Conservation (phyloP, 1,139 yeast species). For the Zhuliangozyma blackwelliae region DNA sequence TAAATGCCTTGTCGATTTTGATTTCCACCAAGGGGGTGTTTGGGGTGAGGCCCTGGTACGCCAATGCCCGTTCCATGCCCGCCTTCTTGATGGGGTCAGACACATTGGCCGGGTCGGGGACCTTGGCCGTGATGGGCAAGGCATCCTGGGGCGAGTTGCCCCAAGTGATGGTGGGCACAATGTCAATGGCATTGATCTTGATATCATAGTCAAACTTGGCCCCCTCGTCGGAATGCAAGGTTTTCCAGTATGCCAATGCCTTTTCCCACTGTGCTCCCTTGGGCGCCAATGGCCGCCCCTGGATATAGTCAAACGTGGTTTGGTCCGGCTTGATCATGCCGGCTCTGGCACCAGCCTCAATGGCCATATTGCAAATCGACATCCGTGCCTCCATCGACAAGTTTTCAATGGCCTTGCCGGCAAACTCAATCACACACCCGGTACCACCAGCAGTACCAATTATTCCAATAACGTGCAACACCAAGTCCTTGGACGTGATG, state of each 20-base stretch:
- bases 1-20: constrained; percentile 84
- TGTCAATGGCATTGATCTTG: constrained; percentile 74
- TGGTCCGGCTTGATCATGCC: constrained; percentile 98
- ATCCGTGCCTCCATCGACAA: constrained; percentile 98
- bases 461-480: constrained; percentile 89
- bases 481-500: constrained; percentile 91
- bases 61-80: constrained; percentile 86
- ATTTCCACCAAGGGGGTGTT: constrained; percentile 75
- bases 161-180: constrained; percentile 97
- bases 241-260: constrained; percentile 86
- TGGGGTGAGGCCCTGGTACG: constrained; percentile 86
- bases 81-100: constrained; percentile 72
- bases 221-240: constrained; percentile 81
- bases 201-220: constrained; percentile 87
- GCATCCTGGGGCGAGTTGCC: constrained; percentile 99
- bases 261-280: constrained; percentile 91
- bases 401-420: constrained; percentile 87
- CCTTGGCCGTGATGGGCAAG: constrained; percentile 81
- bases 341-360: constrained; percentile 98
- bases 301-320: constrained; percentile 76
- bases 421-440: constrained; percentile 93
- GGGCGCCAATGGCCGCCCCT: constrained; percentile 95
- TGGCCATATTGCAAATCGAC: constrained; percentile 99
- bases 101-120: constrained; percentile 80
- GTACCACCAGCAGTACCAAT: constrained; percentile 99